Base-by-base conservation (phyloP, 2,329 filamentous ascomycete genomes). In the Colletotrichum agaves region DNA sequence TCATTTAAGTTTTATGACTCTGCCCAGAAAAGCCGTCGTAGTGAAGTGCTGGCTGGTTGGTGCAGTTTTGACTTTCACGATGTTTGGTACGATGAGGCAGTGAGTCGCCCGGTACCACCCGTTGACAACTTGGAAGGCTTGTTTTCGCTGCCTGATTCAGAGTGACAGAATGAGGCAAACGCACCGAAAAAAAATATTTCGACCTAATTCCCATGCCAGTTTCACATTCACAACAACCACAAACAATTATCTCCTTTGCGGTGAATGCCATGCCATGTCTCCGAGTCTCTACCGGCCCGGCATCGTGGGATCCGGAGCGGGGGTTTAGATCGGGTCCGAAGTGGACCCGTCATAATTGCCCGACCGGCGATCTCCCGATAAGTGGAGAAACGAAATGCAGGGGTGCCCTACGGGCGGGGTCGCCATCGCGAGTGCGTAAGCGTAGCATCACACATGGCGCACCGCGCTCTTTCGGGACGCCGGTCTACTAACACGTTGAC, bases 361-460 rank as follows among this genome's bases (percentile, higher is more conserved):
- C 58, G 58, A 11, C 58, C 58, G 58, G 37, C 46, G 58, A 61
- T 61, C 58, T 52, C 58, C 58, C 58, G 58, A 43, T 11, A 33
- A 23, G 46, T 61, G 58, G 58, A n/a, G 12, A 35, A 1, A 27
- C n/a, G n/a, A 27, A 50, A 41, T 41, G 35, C 58, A 61, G 19
- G 58, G 58, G 58, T n/a, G 58, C 58, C 64, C 41, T 63, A 52
- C 27, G 44, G 63, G 63, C 59, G 59, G 63, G 63, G 59, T 37
- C 35, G 13, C 35, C 35, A 15, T 37, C 35, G 13, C 49, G 15
- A 43, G 31, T n/a, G n/a, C n/a, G n/a, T 4, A 21, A 60, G 44
- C 15, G 46, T 64, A 35, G 53, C 61, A 67, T 67, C 65, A 17
- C 46, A 64, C 53, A 57, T 64, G 37, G 64, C 43, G 63, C n/a